A percentile compares a stretch with the other conserved stretches of the same genome.
phyloP scores from a whole-genome alignment of 2,329 filamentous ascomycete species.

The Cladorrhinum sp. region DNA sequence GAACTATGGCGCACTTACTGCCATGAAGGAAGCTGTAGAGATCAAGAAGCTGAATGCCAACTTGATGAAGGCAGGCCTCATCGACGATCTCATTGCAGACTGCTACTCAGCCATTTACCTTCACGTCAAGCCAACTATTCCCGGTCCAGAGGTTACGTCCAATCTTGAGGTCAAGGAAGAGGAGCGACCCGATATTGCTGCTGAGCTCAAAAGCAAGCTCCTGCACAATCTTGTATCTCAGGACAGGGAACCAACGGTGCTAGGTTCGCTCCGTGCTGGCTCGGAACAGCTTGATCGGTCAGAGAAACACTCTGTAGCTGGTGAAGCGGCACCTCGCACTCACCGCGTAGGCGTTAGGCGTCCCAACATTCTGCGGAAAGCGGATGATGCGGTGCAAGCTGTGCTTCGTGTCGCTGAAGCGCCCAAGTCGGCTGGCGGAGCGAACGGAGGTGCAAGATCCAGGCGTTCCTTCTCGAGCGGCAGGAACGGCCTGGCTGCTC shows the following conservation, averaged over 20 bases:
- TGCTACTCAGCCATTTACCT: slow-evolving; percentile 77
- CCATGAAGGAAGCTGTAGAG: slow-evolving; percentile 57
- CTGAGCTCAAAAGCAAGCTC: slow-evolving; percentile 20
- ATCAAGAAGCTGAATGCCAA: slow-evolving; percentile 74
- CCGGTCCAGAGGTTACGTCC: slow-evolving; percentile 42
- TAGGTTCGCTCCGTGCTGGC: slow-evolving; percentile 25
- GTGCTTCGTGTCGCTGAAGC: slow-evolving; percentile 50
- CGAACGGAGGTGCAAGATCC: slow-evolving; percentile 39
- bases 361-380: slow-evolving; percentile 59
- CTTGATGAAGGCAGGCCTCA: slow-evolving; percentile 77
- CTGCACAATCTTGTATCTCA: slow-evolving; percentile 24
- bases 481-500: slow-evolving; percentile 33
- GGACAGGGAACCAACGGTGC: slow-evolving; percentile 21
- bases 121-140: slow-evolving; percentile 60
- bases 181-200: slow-evolving; percentile 22
- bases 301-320: slow-evolving; percentile 38
- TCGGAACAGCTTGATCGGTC: slow-evolving; percentile 33
- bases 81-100: slow-evolving; percentile 93
- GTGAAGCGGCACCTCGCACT: slow-evolving; percentile 37
- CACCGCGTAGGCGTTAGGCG: slow-evolving; percentile 45
- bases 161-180: slow-evolving; percentile 41
- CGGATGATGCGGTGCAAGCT: slow-evolving; percentile 57
- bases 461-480: slow-evolving; percentile 52
- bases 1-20: slow-evolving; percentile 46
- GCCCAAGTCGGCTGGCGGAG: slow-evolving; percentile 37